Evolutionary conservation across 2,329 filamentous ascomycete genomes (phyloP).

Genomic region (Stemphylium vesicarium): DNA sequence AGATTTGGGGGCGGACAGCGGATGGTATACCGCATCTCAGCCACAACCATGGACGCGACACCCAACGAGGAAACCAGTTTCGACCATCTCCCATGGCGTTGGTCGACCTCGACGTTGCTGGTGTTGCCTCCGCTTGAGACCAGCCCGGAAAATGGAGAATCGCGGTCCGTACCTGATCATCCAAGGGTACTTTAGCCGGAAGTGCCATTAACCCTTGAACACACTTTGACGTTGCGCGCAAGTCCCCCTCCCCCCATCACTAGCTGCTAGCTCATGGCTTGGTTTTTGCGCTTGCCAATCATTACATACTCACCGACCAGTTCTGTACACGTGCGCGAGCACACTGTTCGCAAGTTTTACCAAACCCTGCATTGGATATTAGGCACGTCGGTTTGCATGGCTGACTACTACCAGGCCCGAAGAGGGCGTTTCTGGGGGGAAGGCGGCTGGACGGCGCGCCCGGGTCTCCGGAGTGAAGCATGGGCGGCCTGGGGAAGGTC

Average conservation of each 20-base stretch:
- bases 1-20: no score
- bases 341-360: background rate
- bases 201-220: background rate
- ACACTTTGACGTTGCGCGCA: background rate
- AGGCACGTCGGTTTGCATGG: background rate
- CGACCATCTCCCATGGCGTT: no score
- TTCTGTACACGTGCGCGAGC: background rate
- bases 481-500: background rate
- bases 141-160: no score
- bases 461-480: background rate
- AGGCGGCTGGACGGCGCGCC: background rate
- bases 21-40: no score
- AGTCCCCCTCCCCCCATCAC: background rate
- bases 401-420: no score
- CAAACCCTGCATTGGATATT: background rate
- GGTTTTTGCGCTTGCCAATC: no score
- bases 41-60: no score
- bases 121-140: no score
- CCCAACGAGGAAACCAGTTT: no score
- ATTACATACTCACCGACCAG: no score
- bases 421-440: background rate
- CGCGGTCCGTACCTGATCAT: background rate
- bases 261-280: no score
- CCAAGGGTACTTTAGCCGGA: background rate
- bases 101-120: no score